Conservation (phyloP, 768 basidiomycete species). For the Dacryopinax primogenitus region DNA sequence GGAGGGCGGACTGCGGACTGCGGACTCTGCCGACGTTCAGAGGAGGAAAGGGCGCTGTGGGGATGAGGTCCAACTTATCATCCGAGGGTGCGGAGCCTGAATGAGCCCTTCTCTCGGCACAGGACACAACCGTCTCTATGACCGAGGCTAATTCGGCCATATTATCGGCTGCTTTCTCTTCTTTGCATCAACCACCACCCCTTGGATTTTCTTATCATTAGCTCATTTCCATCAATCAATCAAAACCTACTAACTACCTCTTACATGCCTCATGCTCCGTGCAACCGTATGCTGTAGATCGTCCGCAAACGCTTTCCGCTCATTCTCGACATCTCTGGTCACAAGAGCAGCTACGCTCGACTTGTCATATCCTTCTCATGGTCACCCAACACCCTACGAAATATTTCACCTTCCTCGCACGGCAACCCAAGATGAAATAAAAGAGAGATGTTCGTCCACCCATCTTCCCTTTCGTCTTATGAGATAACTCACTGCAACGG, state of each 20-base stretch:
- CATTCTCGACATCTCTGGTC: not conserved
- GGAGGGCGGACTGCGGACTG: not conserved
- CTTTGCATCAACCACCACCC: too few relatives aligned
- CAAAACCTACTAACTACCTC: too few relatives aligned
- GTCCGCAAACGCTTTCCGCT: not conserved
- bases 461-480: too few relatives aligned
- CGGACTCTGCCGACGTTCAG: not conserved
- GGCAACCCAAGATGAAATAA: slow-evolving; percentile 50
- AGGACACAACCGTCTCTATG: too few relatives aligned
- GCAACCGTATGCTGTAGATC: not conserved
- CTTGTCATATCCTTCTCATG: slow-evolving; percentile 41
- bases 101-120: too few relatives aligned
- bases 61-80: not conserved
- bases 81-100: not conserved
- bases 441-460: slow-evolving; percentile 49
- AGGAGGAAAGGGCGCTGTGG: too few relatives aligned
- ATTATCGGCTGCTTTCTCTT: too few relatives aligned
- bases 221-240: not conserved
- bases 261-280: not conserved
- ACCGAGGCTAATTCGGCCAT: too few relatives aligned
- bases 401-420: slow-evolving; percentile 52
- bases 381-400: slow-evolving; percentile 51
- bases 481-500: not conserved
- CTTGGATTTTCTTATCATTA: not conserved
- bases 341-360: not conserved